Evolutionary conservation across 2,329 filamentous ascomycete genomes (phyloP).

Genomic region (Neofusicoccum sp.): DNA sequence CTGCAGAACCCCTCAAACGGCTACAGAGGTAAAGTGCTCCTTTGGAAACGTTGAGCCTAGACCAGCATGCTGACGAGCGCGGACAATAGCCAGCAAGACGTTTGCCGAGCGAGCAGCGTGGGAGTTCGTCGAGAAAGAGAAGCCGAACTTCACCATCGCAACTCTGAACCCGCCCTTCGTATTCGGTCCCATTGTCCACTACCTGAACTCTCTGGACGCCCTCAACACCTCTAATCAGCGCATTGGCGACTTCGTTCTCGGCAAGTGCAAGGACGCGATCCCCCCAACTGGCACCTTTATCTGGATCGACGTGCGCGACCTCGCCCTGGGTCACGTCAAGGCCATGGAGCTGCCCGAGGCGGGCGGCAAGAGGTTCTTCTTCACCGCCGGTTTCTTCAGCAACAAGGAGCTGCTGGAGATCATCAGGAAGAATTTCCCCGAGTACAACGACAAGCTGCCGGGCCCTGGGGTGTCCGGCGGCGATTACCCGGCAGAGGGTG

Average conservation of each 20-base stretch:
- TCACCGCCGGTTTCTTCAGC: conserved; percentile 59
- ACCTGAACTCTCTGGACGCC: conserved; percentile 60
- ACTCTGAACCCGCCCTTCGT: conserved; percentile 53
- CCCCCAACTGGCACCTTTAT: conserved; percentile 56
- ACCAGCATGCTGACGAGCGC: neutral
- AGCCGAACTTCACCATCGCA: conserved; percentile 49
- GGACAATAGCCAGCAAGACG: conserved; percentile 56
- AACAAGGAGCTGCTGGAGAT: conserved; percentile 60
- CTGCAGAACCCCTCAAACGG: conserved; percentile 42
- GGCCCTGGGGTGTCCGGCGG: conserved; percentile 29
- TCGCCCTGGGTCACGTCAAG: conserved; percentile 63
- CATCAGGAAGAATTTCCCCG: conserved; percentile 55
- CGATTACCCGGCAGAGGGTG: conserved; percentile 47
- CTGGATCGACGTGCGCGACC: conserved; percentile 52
- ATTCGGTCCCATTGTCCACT: conserved; percentile 54
- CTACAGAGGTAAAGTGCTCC: conserved; percentile 38
- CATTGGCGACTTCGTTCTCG: conserved; percentile 62
- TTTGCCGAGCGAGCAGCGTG: conserved; percentile 59
- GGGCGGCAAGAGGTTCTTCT: conserved; percentile 63
- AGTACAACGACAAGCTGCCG: conserved; percentile 52
- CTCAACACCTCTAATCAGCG: conserved; percentile 74
- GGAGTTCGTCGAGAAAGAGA: conserved; percentile 53
- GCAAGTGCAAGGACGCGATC: conserved; percentile 58
- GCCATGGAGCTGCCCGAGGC: conserved; percentile 56
- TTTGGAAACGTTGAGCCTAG: too few species aligned